phyloP scores from a whole-genome alignment of 1,284 basidiomycete species.

The Boletellus dicymbophilus region DNA sequence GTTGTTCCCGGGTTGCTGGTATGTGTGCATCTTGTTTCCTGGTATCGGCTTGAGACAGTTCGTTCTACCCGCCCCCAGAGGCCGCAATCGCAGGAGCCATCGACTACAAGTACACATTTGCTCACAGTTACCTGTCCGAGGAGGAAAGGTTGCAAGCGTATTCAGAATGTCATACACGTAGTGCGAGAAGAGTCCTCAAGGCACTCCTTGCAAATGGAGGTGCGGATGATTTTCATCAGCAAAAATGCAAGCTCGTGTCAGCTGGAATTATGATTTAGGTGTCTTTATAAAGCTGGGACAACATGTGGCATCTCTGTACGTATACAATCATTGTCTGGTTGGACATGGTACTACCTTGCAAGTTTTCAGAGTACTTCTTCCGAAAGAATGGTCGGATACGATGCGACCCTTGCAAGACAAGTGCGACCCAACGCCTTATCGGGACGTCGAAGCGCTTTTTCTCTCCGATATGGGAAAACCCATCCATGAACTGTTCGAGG shows the following conservation, averaged over 20 bases:
- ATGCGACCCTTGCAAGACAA: conserved; percentile 81
- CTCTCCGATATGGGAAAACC: conserved; percentile 69
- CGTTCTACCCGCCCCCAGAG: conserved; percentile 34
- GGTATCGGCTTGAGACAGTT: conserved; percentile 5
- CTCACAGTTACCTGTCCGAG: conserved; percentile 56
- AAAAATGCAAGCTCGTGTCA: neutral
- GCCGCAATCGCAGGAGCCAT: conserved; percentile 68
- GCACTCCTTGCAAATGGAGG: conserved; percentile 89
- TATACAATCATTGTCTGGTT: conserved; percentile 9
- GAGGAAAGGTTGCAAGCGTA: conserved; percentile 58
- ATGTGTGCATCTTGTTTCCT: conserved; percentile 17
- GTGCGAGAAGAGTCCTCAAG: conserved; percentile 74
- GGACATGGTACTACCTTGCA: neutral
- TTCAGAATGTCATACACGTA: conserved; percentile 80
- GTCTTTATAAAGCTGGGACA: conserved; percentile 95
- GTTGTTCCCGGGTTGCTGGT: conserved; percentile 77
- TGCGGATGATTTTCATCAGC: conserved; percentile 29
- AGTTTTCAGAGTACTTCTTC: conserved; percentile 59
- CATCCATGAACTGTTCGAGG: conserved; percentile 70
- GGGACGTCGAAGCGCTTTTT: conserved; percentile 71
- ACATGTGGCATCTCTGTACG: conserved; percentile 77
- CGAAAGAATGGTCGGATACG: conserved; percentile 76
- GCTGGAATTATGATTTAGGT: conserved; percentile 40
- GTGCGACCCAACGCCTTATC: conserved; percentile 78
- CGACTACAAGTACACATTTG: conserved; percentile 86